phyloP scores from a whole-genome alignment of 495 filamentous ascomycete species.

The Xylaria longipes region DNA sequence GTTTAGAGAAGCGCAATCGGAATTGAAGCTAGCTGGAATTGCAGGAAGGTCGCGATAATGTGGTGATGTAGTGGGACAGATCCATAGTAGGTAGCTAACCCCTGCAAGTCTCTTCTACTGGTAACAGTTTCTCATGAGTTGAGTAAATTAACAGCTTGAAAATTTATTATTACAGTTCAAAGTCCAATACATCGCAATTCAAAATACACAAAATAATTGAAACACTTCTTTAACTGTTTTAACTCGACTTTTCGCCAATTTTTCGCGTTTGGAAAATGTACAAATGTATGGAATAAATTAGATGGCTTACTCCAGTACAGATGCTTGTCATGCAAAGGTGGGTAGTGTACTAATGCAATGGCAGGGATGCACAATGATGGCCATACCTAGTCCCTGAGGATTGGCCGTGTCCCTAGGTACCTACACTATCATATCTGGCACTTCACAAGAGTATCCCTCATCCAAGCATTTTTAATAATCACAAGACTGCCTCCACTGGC shows the following conservation, averaged over 20 bases:
- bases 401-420: not conserved
- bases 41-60: not conserved
- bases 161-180: not conserved
- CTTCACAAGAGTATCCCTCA: not conserved
- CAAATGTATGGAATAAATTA: no score
- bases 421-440: not conserved
- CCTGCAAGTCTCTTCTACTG: not conserved
- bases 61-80: not conserved
- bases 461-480: not conserved
- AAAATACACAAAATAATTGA: not conserved
- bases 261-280: no score
- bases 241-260: no score
- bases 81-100: not conserved
- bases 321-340: no score
- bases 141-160: not conserved
- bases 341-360: conserved; percentile 5
- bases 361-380: not conserved
- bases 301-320: no score
- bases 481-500: not conserved
- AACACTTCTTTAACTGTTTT: not conserved
- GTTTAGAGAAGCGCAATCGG: not conserved
- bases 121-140: not conserved
- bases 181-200: not conserved
- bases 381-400: not conserved
- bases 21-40: not conserved